Evolutionary conservation across 2,329 filamentous ascomycete species (phyloP).

Genomic region (Orbilia quercus): DNA sequence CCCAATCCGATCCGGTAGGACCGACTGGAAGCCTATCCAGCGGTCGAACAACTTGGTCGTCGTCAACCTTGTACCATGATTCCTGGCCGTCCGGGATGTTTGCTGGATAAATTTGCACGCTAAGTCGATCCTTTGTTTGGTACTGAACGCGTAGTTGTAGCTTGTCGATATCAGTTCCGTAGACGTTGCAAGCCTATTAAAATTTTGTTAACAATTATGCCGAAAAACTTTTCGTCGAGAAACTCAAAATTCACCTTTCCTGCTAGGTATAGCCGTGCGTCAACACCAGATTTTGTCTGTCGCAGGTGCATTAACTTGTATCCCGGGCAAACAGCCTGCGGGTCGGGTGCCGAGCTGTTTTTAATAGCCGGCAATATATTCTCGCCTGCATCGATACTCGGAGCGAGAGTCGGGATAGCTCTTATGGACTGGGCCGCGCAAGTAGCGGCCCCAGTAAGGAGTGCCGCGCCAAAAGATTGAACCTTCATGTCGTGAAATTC

Average conservation of each 20-base stretch:
- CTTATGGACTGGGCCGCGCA: slow-evolving; percentile 25
- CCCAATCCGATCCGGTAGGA: slow-evolving; percentile 30
- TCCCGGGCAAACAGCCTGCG: slow-evolving; percentile 32
- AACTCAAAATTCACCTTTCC: slow-evolving; percentile 38
- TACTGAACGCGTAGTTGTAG: slow-evolving; percentile 76
- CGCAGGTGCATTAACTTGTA: slow-evolving; percentile 24
- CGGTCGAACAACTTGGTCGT: slow-evolving; percentile 72
- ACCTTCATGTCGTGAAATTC: slow-evolving; percentile 30
- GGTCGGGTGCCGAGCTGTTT: slow-evolving; percentile 26
- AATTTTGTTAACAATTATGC: background rate
- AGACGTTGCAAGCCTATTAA: slow-evolving; percentile 73
- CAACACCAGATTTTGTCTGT: slow-evolving; percentile 19
- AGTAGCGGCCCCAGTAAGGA: slow-evolving; percentile 25
- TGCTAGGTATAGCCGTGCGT: slow-evolving; percentile 54
- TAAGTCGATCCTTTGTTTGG: slow-evolving; percentile 73
- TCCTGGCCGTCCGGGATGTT: slow-evolving; percentile 72
- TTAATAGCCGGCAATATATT: slow-evolving; percentile 33
- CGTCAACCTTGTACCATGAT: slow-evolving; percentile 75
- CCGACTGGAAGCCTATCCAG: slow-evolving; percentile 62
- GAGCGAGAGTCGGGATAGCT: slow-evolving; percentile 24
- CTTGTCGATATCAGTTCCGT: slow-evolving; percentile 77
- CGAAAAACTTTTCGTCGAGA: background rate
- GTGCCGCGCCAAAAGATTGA: slow-evolving; percentile 22
- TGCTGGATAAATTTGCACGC: slow-evolving; percentile 76
- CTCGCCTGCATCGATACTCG: slow-evolving; percentile 31